Evolutionary conservation across 768 basidiomycete species (phyloP).

Genomic region (Tephrocybe rancida): DNA sequence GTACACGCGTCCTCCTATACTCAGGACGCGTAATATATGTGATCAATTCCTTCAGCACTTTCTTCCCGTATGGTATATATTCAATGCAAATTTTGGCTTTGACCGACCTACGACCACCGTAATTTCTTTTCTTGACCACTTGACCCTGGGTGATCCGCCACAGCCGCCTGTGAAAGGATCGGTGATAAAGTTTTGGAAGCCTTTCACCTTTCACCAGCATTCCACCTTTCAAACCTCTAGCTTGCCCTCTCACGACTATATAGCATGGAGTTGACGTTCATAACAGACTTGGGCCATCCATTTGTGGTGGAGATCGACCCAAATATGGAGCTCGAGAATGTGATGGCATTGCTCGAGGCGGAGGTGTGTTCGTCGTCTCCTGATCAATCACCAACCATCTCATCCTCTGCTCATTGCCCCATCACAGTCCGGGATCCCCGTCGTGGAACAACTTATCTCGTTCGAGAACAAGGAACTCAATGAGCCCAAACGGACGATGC

Average conservation of each 20-base stretch:
- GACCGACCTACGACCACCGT: neutral
- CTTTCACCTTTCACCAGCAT: neutral
- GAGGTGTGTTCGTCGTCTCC: slow-evolving; percentile 69
- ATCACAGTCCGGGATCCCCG: slow-evolving; percentile 71
- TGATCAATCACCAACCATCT: neutral
- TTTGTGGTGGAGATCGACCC: slow-evolving; percentile 85
- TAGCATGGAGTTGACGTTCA: slow-evolving; percentile 72
- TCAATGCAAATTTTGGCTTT: neutral
- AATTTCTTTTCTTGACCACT: neutral
- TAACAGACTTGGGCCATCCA: slow-evolving; percentile 64
- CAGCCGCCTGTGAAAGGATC: slow-evolving; percentile 7
- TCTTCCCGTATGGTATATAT: slow-evolving; percentile 12
- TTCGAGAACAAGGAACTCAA: slow-evolving; percentile 67
- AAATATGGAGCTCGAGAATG: slow-evolving; percentile 88
- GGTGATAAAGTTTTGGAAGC: slow-evolving; percentile 1
- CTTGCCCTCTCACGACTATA: slow-evolving; percentile 3
- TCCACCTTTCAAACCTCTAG: slow-evolving; percentile 3
- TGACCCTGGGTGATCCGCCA: slow-evolving; percentile 12
- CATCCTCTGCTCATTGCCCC: neutral
- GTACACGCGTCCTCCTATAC: slow-evolving; percentile 8
- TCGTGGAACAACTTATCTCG: slow-evolving; percentile 72
- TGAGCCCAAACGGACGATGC: slow-evolving; percentile 70
- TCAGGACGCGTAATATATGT: slow-evolving; percentile 17
- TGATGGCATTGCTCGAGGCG: slow-evolving; percentile 92
- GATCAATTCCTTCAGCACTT: slow-evolving; percentile 21